Evolutionary conservation across 2,329 filamentous ascomycete genomes (phyloP).

Genomic region (Xylaria digitata): DNA sequence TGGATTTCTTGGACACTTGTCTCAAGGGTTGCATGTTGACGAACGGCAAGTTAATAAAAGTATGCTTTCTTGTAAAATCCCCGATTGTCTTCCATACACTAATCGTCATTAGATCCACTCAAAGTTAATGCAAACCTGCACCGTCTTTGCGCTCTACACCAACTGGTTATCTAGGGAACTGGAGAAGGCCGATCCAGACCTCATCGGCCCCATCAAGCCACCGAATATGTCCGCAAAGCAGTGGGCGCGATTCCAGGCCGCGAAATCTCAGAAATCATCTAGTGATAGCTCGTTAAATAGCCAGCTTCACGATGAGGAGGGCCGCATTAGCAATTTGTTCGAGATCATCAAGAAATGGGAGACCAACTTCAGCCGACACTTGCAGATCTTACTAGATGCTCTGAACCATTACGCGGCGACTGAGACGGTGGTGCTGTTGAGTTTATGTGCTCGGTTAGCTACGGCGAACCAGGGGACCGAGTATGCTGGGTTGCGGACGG

Average conservation of each 20-base stretch:
- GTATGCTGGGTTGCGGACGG: slow-evolving; percentile 68
- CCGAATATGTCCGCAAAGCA: slow-evolving; percentile 69
- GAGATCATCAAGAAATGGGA: slow-evolving; percentile 94
- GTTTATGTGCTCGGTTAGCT: slow-evolving; percentile 84
- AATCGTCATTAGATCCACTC: slow-evolving; percentile 80
- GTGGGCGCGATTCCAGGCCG: slow-evolving; percentile 68
- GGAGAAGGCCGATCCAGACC: slow-evolving; percentile 83
- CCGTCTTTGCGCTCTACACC: slow-evolving; percentile 91
- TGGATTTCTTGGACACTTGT: slow-evolving; percentile 97
- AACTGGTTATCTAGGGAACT: slow-evolving; percentile 87
- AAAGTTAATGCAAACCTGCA: slow-evolving; percentile 96
- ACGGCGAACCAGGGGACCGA: slow-evolving; percentile 82
- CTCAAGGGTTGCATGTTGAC: slow-evolving; percentile 99
- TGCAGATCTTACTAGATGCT: slow-evolving; percentile 93
- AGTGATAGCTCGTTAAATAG: slow-evolving; percentile 54
- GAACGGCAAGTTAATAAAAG: slow-evolving; percentile 91
- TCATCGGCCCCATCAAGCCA: slow-evolving; percentile 69
- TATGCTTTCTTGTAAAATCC: slow-evolving; percentile 56
- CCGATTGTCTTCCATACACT: slow-evolving; percentile 34
- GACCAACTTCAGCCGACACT: slow-evolving; percentile 87
- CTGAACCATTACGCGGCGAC: slow-evolving; percentile 98
- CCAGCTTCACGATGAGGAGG: slow-evolving; percentile 54
- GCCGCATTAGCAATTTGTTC: slow-evolving; percentile 78
- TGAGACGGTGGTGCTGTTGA: slow-evolving; percentile 93
- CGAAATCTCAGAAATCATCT: slow-evolving; percentile 56